A percentile compares a stretch with the other conserved stretches of the same genome.
These are phyloP conservation scores for Verticillium tricorpus DNA, from an alignment of 2,329 filamentous ascomycete genomes.

Conservation along the genomic window DNA sequence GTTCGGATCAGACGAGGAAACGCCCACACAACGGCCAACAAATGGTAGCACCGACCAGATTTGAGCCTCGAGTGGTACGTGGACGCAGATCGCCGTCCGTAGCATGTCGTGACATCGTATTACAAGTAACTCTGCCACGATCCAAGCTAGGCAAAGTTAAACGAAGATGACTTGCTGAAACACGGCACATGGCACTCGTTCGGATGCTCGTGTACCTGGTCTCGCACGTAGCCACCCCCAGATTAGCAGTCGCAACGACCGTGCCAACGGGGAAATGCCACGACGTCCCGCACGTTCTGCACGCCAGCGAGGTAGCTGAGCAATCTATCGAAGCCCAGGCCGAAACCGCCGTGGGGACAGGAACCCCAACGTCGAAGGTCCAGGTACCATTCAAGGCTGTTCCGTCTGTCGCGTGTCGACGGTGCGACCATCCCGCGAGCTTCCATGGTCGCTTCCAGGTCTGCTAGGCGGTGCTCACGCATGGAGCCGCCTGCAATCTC, in stretches of 20 bases:
- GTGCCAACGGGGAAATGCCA: slow-evolving; percentile 76
- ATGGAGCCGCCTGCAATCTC: slow-evolving; percentile 87
- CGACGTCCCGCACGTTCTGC: slow-evolving; percentile 76
- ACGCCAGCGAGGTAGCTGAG: slow-evolving; percentile 80
- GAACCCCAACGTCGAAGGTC: slow-evolving; percentile 89
- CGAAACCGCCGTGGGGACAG: slow-evolving; percentile 87
- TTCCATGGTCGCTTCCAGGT: slow-evolving; percentile 67
- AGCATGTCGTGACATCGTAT: slow-evolving; percentile 9
- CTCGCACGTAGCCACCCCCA: neutral
- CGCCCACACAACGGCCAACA: neutral
- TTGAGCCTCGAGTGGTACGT: neutral
- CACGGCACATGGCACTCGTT: neutral
- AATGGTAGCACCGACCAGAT: neutral
- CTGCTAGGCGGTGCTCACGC: slow-evolving; percentile 72
- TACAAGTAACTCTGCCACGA: slow-evolving; percentile 20
- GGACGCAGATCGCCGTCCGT: neutral
- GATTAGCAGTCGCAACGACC: slow-evolving; percentile 55
- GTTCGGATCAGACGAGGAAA: neutral
- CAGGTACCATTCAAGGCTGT: slow-evolving; percentile 74
- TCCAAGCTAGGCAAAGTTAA: slow-evolving; percentile 35
- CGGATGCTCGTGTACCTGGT: neutral
- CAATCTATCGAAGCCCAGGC: slow-evolving; percentile 83
- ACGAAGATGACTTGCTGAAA: slow-evolving; percentile 25
- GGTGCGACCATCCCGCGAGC: slow-evolving; percentile 55
- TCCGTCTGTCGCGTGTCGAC: slow-evolving; percentile 17